Percentiles rank a stretch among this genome's conserved stretches.
Evolutionary conservation across 2,329 filamentous ascomycete genomes (phyloP).

Genomic region (Sarocladium kiliense): DNA sequence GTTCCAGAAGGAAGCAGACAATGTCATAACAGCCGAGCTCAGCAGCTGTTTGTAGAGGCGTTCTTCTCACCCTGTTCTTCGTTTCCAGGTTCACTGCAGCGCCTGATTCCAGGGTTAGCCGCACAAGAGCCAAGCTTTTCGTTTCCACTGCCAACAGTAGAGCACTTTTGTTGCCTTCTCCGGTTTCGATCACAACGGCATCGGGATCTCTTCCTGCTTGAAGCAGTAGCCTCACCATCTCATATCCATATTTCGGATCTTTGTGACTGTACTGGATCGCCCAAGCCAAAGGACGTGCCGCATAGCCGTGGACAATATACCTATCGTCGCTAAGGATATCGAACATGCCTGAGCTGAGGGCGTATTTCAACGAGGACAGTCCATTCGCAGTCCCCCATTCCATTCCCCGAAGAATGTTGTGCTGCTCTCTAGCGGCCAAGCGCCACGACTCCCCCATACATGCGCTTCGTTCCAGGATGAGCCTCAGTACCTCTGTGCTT

Average conservation of each 20-base stretch:
- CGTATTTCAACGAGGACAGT: too few relatives aligned
- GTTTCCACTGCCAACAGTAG: neutral
- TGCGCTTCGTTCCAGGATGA: too few relatives aligned
- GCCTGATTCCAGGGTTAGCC: neutral
- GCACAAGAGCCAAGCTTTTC: neutral
- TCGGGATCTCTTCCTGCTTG: neutral
- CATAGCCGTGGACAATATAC: too few relatives aligned
- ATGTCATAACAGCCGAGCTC: neutral
- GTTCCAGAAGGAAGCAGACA: neutral
- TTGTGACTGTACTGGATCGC: neutral
- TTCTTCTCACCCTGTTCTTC: neutral
- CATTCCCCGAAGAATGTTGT: too few relatives aligned
- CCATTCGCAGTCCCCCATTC: too few relatives aligned
- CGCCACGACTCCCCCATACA: too few relatives aligned
- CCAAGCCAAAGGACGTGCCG: too few relatives aligned
- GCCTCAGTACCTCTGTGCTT: too few relatives aligned
- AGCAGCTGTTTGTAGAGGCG: neutral
- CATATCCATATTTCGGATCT: neutral
- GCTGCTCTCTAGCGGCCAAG: too few relatives aligned
- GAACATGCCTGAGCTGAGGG: too few relatives aligned
- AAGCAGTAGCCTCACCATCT: neutral
- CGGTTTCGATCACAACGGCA: neutral
- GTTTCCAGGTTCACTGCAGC: neutral
- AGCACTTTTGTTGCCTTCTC: neutral
- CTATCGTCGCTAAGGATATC: too few relatives aligned